Evolutionary conservation across 1,139 yeast species (phyloP), one percentile per base, ranked within the genome.

Genomic region (Yamadazyma jaroonii): DNA sequence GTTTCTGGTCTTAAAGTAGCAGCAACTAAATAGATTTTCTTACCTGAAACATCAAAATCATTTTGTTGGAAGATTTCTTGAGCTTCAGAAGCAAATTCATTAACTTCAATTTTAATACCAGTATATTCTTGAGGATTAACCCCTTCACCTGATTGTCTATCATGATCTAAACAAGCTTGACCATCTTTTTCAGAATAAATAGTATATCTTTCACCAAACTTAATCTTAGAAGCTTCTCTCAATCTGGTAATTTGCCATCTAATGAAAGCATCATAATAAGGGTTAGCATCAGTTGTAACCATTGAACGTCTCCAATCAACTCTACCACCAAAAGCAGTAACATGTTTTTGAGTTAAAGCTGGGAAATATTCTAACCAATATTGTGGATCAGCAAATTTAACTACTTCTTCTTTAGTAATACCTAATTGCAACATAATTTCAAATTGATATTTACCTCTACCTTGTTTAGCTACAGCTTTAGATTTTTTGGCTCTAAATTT

Each of bases 141-240:
- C 61, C 95, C 98, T 72, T 92, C 99, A 59, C 99, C 99, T 36
- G 92, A 79, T 63, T 79, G 84, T 75, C 99, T 84, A 66, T 92
- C 99, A 64, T 92, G 99, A 65, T 92, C 98, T 89, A 92, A 90
- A 74, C 99, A 92, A 33, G 98, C 95, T 72, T 92, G 99, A 44
- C 97, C 97, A 66, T 92, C 98, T 69, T 86, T 90, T 58, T 90
- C 96, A 30, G 97, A 90, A 68, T 87, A 92, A 53, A 92, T 88
- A 49, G 99, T 94, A 73, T 89, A 88, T 70, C 99, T 84, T 71
- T 92, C 95, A 62, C 98, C 99, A 54, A 92, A 92, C 72, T 90
- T 92, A 67, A 92, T 89, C 68, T 89, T 92, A 44, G 94, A 95
- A 42, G 77, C 68, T 37, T 79, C 90, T 70, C 82, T 86, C 59